Evolutionary conservation across 208 protist species (phyloP), one percentile per base, ranked within the genome.

Genomic region (Acanthamoeba lenticulata): DNA sequence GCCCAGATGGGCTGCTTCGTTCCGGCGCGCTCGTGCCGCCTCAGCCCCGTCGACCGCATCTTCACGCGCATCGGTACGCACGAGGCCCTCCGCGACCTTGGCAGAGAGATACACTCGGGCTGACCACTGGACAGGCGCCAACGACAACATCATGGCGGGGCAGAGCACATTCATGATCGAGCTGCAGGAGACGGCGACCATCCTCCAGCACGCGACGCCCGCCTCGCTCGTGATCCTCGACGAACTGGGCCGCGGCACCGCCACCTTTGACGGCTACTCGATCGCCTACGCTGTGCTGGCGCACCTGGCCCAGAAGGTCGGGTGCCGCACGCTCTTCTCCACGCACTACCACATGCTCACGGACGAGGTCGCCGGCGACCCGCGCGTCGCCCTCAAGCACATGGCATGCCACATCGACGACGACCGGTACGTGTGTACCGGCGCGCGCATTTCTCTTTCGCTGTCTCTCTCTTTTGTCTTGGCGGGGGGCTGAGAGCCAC

Each of bases 101-200:
- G 60, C 9, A 69, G 60, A 11, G 60, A 19, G 5, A 36, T 42
- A 4, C 0, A 6, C 11, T 17, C 24, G 55, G 24, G 55, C 29
- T 17, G 19, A 21, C 2, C 45, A 15, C 9, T 52, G 24, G 0
- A 15, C 38, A 94, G 96, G 99, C 44, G 99, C 99, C 1, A 97
- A 97, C 49, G 99, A 99, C 96, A 98, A 98, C 85, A 98, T 99
- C 40, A 96, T 99, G 85, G 97, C 97, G 13, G 99, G 99, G 9
- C 98, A 99, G 94, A 99, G 98, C 77, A 99, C 99, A 7, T 99
- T 99, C 69, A 99, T 98, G 95, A 98, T 99, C 21, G 99, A 99
- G 94, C 96, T 99, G 34, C 98, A 97, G 86, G 98, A 98, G 95
- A 98, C 98, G 1, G 83, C 95, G 13, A 93, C 40, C 24, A 95